Evolutionary conservation across 2,329 filamentous ascomycete species (phyloP).

Genomic region (Ascochyta viciae-villosae): DNA sequence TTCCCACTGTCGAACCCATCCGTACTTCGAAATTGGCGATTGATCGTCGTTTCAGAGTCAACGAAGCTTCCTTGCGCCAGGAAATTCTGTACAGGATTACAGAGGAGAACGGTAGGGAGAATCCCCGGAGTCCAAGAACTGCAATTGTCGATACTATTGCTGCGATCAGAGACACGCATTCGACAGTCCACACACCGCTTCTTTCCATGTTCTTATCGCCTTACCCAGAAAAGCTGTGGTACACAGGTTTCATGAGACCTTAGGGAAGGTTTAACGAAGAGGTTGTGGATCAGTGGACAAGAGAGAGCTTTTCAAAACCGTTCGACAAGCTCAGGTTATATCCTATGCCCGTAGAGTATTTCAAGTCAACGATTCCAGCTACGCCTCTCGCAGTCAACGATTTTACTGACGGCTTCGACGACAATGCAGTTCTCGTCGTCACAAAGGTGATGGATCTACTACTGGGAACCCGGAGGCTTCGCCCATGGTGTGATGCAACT

Average conservation of each 20-base stretch:
- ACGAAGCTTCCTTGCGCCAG: neutral
- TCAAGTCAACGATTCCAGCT: neutral
- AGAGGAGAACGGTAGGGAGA: neutral
- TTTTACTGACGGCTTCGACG: slow-evolving; percentile 15
- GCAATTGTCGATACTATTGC: neutral
- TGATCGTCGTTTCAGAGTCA: neutral
- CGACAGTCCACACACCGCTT: neutral
- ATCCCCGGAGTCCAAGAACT: neutral
- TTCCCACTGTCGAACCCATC: neutral
- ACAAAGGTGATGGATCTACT: slow-evolving; percentile 10
- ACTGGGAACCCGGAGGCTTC: neutral
- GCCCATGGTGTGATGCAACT: neutral
- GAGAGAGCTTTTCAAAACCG: neutral
- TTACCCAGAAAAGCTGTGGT: slow-evolving; percentile 20
- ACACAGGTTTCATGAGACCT: slow-evolving; percentile 22
- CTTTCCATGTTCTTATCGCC: slow-evolving; percentile 1
- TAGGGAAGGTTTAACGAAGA: slow-evolving; percentile 18
- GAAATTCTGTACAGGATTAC: neutral
- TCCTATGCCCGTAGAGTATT: neutral
- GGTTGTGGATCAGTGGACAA: slow-evolving; percentile 7
- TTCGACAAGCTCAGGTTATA: slow-evolving; percentile 11
- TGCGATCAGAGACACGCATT: neutral
- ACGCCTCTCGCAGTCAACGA: neutral
- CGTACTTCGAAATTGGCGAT: neutral
- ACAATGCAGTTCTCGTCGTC: slow-evolving; percentile 16